Evolutionary conservation across 305 asterid genomes (phyloP), one percentile per base, ranked within the genome.

Genomic region (Plantago lanceolata): DNA sequence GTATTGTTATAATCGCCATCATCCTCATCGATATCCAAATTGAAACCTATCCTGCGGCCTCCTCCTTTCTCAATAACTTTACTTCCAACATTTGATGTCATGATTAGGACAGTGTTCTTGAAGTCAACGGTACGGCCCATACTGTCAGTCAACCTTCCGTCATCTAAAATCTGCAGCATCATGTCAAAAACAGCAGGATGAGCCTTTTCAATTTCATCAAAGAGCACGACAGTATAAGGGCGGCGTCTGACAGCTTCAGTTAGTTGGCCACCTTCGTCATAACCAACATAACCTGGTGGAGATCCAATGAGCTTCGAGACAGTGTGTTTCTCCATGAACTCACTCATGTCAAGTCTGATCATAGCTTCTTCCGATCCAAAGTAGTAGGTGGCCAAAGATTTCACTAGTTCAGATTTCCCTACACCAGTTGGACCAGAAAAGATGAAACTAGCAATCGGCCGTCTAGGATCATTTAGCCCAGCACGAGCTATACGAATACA

Each of bases 91-190:
- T 93, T 93, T 8, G 98, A 93, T 8, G 98, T 89, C 97, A 93
- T 93, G 81, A 93, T 93, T 28, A 93, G 72, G 55, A 89, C 90
- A 0, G 98, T 93, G 80, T 93, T 93, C 85, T 93, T 93, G 86
- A 93, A 93, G 81, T 92, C 98, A 1, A 92, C 98, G 1, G 97
- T 92, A 65, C 98, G 71, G 12, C 98, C 98, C 66, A 89, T 89
- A 78, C 99, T 93, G 81, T 93, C 99, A 2, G 99, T 93, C 68
- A 93, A 68, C 76, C 97, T 72, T 35, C 99, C 97, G 56, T 93
- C 99, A 68, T 93, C 99, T 0, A 93, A 91, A 63, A 93, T 93
- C 69, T 93, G 99, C 65, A 93, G 99, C 99, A 90, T 93, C 99
- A 93, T 83, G 75, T 93, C 87, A 76, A 93, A 93, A 33, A 93